phyloP scores from a whole-genome alignment of 306 rosid genomes.

The Castanea mollissima region DNA sequence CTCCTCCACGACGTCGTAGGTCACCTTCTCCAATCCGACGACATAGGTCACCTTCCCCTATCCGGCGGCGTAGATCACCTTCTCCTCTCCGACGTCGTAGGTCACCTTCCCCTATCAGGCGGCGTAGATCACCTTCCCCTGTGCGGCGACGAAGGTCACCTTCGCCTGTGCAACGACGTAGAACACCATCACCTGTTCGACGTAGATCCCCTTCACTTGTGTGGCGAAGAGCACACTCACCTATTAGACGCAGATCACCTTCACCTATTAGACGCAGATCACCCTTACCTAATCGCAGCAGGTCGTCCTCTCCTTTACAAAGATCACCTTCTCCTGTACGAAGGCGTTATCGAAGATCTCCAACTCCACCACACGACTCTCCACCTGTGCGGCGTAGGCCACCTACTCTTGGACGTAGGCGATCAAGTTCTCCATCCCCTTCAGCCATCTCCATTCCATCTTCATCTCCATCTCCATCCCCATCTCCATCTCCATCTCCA shows the following conservation, averaged over 20 bases:
- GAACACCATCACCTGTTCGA: conserved; percentile 49
- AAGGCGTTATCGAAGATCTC: conserved; percentile 44
- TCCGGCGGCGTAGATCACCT: conserved; percentile 42
- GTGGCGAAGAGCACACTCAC: conserved; percentile 22
- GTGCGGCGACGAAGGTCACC: conserved; percentile 35
- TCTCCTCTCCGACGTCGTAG: conserved; percentile 42
- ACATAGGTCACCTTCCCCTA: conserved; percentile 55
- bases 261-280: conserved; percentile 36
- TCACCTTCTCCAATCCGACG: conserved; percentile 41
- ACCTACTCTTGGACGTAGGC: conserved; percentile 38
- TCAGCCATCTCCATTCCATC: conserved; percentile 39
- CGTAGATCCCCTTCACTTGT: conserved; percentile 43
- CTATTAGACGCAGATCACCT: conserved; percentile 36
- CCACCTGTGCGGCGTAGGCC: conserved; percentile 44
- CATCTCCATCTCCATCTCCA: conserved; percentile 53
- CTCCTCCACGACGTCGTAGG: conserved; percentile 38
- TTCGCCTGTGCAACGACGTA: conserved; percentile 31
- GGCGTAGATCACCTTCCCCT: conserved; percentile 36
- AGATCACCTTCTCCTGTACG: conserved; percentile 22
- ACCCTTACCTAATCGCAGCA: conserved; percentile 15
- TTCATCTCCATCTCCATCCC: conserved; percentile 52
- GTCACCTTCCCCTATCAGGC: conserved; percentile 37
- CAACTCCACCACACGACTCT: conserved; percentile 39
- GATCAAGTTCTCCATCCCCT: conserved; percentile 33
- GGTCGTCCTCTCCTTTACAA: conserved; percentile 15